Conservation (phyloP, 345 rosid species). For the Conringia planisiliqua region DNA sequence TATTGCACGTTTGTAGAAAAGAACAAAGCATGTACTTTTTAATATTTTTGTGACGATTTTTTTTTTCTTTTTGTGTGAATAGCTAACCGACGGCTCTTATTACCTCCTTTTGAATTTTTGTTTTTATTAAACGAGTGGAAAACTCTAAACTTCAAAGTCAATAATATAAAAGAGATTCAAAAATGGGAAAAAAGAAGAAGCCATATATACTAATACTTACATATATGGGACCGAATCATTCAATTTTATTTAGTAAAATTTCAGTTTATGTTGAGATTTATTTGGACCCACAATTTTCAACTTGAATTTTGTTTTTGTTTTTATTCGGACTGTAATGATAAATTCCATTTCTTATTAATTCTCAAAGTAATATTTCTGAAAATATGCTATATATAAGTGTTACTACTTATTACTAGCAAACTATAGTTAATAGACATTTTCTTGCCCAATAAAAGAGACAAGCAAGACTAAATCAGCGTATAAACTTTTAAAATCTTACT, state of each 20-base stretch:
- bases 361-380: neutral
- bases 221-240: conserved; percentile 15
- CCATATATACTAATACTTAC: neutral
- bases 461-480: no score
- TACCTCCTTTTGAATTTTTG: neutral
- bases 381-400: neutral
- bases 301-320: neutral
- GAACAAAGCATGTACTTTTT: neutral
- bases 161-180: neutral
- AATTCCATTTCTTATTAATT: neutral
- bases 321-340: neutral
- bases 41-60: neutral
- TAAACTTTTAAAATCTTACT: no score
- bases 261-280: conserved; percentile 14
- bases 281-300: conserved; percentile 11
- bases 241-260: conserved; percentile 5
- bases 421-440: neutral
- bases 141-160: conserved; percentile 1
- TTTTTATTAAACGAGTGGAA: neutral
- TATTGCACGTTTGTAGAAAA: neutral
- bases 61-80: neutral
- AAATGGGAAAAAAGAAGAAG: neutral
- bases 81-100: neutral
- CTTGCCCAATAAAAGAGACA: neutral
- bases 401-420: neutral